A percentile compares a stretch with the other conserved stretches of the same genome.
Evolutionary conservation across 2,329 filamentous ascomycete species (phyloP).

Genomic region (Alternaria dauci): DNA sequence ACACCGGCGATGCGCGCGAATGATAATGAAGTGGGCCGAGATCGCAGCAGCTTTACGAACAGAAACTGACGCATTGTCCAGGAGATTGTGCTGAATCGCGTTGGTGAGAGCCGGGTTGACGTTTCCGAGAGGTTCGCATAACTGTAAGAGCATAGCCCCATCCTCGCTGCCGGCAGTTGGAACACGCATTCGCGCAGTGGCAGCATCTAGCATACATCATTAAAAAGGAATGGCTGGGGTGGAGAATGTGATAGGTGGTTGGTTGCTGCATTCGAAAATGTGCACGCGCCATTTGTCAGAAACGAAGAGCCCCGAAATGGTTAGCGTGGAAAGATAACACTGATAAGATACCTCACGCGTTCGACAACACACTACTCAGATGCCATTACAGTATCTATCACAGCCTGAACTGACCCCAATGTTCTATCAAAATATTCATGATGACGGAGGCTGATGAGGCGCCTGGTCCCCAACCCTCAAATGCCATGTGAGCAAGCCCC

Average conservation of each 20-base stretch:
- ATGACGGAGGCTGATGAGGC: not conserved
- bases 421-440: not conserved
- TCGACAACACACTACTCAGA: not conserved
- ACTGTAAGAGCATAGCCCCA: not conserved
- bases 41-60: not conserved
- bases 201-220: not conserved
- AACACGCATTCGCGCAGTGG: not conserved
- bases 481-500: not conserved
- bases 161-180: not conserved
- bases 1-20: not conserved
- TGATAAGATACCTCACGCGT: not conserved
- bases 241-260: not conserved
- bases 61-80: not conserved
- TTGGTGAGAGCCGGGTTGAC: not conserved
- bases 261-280: not conserved
- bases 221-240: not conserved
- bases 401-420: not conserved
- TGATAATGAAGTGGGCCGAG: not conserved
- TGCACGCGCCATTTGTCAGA: not conserved
- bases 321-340: not conserved
- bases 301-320: not conserved
- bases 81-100: not conserved
- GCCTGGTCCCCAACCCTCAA: not conserved
- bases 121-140: not conserved
- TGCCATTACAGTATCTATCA: not conserved